Evolutionary conservation across 257 asterid species (phyloP).

Genomic region (Nicotiana paniculata): DNA sequence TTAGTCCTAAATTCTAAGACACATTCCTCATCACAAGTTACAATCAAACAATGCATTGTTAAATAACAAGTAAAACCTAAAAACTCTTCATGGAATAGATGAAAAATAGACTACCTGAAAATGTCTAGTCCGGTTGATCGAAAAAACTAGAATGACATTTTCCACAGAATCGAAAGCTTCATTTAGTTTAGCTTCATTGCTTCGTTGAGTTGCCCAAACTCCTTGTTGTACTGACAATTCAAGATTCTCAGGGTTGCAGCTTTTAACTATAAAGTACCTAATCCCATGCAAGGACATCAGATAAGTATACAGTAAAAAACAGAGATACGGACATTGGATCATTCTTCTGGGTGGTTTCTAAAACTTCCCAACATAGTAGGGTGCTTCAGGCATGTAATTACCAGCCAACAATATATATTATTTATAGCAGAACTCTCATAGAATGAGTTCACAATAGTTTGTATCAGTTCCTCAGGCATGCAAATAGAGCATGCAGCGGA

Average conservation of each 20-base stretch:
- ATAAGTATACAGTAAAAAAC: constrained; percentile 22
- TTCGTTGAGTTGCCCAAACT: constrained; percentile 98
- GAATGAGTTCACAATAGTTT: neutral
- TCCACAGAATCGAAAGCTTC: constrained; percentile 97
- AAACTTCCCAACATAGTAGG: neutral
- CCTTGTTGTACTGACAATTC: constrained; percentile 98
- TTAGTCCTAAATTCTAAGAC: neutral
- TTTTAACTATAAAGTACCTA: constrained; percentile 97
- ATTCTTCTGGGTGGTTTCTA: neutral
- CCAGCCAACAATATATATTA: neutral
- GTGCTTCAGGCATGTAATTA: neutral
- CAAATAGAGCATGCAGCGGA: neutral
- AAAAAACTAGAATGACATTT: constrained; percentile 85
- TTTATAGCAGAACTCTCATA: constrained; percentile 1
- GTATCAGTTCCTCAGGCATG: neutral
- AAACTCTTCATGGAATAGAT: neutral
- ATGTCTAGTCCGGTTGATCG: constrained; percentile 88
- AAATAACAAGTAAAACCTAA: neutral
- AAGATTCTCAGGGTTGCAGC: constrained; percentile 97
- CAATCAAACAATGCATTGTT: neutral
- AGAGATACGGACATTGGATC: neutral
- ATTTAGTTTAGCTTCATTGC: constrained; percentile 95
- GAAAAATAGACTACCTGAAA: constrained; percentile 62
- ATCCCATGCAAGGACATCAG: constrained; percentile 30
- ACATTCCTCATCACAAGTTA: neutral